A percentile compares a stretch with the other conserved stretches of the same genome.
Evolutionary conservation across 2,329 filamentous ascomycete species (phyloP).

Genomic region (Sphaerulina musiva): DNA sequence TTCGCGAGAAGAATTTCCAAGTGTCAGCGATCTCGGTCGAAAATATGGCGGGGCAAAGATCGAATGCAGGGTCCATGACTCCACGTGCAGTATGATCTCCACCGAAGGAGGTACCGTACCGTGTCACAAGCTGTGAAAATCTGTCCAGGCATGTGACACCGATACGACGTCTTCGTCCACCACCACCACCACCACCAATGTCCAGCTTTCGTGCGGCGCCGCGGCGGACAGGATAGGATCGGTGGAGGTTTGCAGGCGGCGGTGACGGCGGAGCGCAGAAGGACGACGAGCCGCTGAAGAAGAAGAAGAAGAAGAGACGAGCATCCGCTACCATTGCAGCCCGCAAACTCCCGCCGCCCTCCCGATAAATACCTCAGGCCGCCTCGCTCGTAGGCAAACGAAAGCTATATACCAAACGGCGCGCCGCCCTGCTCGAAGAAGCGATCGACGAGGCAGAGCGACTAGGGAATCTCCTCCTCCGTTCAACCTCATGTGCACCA

Average conservation of each 20-base stretch:
- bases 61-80: not conserved
- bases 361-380: slow-evolving; percentile 33
- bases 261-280: slow-evolving; percentile 1
- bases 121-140: too few species aligned
- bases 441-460: slow-evolving; percentile 46
- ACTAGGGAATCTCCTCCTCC: slow-evolving; percentile 57
- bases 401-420: slow-evolving; percentile 20
- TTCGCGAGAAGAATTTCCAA: not conserved
- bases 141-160: too few species aligned
- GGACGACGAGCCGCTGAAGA: slow-evolving; percentile 56
- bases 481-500: too few species aligned
- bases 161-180: not conserved
- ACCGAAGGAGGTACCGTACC: too few species aligned
- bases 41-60: not conserved
- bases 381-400: slow-evolving; percentile 32
- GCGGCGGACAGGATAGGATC: not conserved
- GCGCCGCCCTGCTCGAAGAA: slow-evolving; percentile 26
- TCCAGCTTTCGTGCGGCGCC: not conserved
- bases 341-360: slow-evolving; percentile 39
- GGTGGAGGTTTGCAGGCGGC: not conserved
- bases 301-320: slow-evolving; percentile 58
- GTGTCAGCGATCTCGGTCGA: not conserved
- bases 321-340: slow-evolving; percentile 45
- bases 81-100: too few species aligned
- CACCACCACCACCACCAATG: not conserved